Evolutionary conservation across 2,329 filamentous ascomycete species (phyloP).

Genomic region (Diplodia mutila): DNA sequence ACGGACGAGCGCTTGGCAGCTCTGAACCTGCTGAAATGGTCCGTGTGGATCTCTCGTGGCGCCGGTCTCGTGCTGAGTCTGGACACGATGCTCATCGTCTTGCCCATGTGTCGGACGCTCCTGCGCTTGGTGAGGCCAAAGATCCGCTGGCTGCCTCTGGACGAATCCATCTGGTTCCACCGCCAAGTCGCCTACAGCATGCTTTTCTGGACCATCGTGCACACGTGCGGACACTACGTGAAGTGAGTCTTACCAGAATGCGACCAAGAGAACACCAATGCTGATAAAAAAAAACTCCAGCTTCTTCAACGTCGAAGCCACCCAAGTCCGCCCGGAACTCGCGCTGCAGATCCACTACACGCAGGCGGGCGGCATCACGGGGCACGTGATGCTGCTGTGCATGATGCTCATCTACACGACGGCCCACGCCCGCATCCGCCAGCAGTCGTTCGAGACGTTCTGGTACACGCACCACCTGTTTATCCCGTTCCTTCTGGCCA

Average conservation of each 20-base stretch:
- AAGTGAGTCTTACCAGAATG: constrained; percentile 64
- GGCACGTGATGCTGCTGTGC: constrained; percentile 95
- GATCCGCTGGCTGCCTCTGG: constrained; percentile 82
- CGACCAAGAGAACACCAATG: too few relatives aligned
- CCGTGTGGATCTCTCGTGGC: constrained; percentile 95
- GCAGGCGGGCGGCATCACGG: constrained; percentile 87
- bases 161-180: constrained; percentile 97
- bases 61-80: constrained; percentile 83
- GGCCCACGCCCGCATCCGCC: constrained; percentile 87
- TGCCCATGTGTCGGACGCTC: constrained; percentile 93
- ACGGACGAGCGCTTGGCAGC: constrained; percentile 68
- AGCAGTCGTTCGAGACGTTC: constrained; percentile 97
- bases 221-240: constrained; percentile 85
- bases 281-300: constrained; percentile 54
- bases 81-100: constrained; percentile 82
- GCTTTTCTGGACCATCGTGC: constrained; percentile 78
- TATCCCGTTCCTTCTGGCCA: constrained; percentile 86
- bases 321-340: constrained; percentile 76
- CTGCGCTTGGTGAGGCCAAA: constrained; percentile 85
- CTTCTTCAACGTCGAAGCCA: constrained; percentile 92
- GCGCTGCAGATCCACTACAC: constrained; percentile 91
- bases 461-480: constrained; percentile 99
- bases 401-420: constrained; percentile 99
- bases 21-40: constrained; percentile 81
- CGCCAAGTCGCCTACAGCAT: constrained; percentile 91